phyloP scores from a whole-genome alignment of 164 flowering plant species.

The Sedum album region DNA sequence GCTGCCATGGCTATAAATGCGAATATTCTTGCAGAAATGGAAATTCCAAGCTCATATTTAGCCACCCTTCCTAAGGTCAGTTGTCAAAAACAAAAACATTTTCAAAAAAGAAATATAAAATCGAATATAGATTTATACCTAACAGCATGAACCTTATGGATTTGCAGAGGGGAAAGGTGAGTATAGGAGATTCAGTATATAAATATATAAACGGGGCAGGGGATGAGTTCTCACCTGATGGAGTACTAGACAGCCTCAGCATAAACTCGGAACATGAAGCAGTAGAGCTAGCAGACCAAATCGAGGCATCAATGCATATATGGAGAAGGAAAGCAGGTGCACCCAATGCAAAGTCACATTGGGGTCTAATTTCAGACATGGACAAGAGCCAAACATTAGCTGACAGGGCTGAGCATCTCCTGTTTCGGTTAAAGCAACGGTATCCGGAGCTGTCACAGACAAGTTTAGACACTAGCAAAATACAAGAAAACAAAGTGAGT shows the following conservation, averaged over 20 bases:
- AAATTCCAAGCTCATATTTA: slow-evolving; percentile 21
- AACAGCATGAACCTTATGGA: background rate
- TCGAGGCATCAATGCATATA: slow-evolving; percentile 21
- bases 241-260: slow-evolving; percentile 17
- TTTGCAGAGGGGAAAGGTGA: slow-evolving; percentile 10
- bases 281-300: slow-evolving; percentile 22
- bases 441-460: background rate
- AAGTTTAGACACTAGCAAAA: background rate
- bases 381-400: slow-evolving; percentile 12
- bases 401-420: background rate
- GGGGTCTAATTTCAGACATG: slow-evolving; percentile 12
- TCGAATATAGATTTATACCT: too few species aligned
- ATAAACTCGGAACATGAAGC: slow-evolving; percentile 23
- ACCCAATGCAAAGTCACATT: slow-evolving; percentile 10
- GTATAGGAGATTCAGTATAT: background rate
- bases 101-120: too few species aligned
- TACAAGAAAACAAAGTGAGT: background rate
- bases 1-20: slow-evolving; percentile 27
- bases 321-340: slow-evolving; percentile 17
- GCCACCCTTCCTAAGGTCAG: slow-evolving; percentile 28
- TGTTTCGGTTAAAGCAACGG: background rate
- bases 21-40: slow-evolving; percentile 23
- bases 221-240: slow-evolving; percentile 23
- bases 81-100: too few species aligned
- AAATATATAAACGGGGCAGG: slow-evolving; percentile 13